A percentile compares a stretch with the other conserved stretches of the same genome.
Conservation (phyloP, 2,329 filamentous ascomycete genomes). For the Neonectria punicea region DNA sequence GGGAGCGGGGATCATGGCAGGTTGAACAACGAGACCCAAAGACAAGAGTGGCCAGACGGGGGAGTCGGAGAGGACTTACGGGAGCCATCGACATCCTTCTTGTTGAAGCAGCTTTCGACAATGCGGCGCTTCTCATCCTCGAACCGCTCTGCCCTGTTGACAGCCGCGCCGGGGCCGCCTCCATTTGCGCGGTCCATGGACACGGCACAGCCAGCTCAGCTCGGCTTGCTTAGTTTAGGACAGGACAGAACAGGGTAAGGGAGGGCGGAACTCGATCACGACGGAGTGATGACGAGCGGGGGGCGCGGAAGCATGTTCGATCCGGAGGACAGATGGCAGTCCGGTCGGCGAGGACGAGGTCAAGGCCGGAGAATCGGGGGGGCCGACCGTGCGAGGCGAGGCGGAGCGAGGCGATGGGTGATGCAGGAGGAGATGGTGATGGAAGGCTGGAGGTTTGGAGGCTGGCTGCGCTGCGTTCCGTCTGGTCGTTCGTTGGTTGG, state of each 20-base stretch:
- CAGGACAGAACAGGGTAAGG: not conserved
- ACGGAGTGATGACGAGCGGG: slow-evolving; percentile 31
- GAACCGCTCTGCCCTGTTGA: slow-evolving; percentile 78
- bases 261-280: slow-evolving; percentile 30
- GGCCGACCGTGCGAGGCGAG: slow-evolving; percentile 3
- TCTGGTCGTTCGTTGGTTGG: not conserved
- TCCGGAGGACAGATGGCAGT: slow-evolving; percentile 17
- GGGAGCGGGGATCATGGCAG: not conserved
- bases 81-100: slow-evolving; percentile 87
- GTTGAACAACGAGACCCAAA: not conserved
- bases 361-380: not conserved
- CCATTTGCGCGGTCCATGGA: slow-evolving; percentile 55
- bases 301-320: slow-evolving; percentile 45
- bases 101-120: slow-evolving; percentile 92
- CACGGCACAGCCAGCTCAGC: slow-evolving; percentile 16
- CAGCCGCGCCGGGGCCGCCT: slow-evolving; percentile 48
- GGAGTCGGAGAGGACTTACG: slow-evolving; percentile 65
- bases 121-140: slow-evolving; percentile 97
- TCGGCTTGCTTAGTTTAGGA: not conserved
- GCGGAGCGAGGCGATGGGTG: slow-evolving; percentile 3
- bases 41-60: slow-evolving; percentile 9
- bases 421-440: slow-evolving; percentile 18
- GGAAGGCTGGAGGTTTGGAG: slow-evolving; percentile 15
- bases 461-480: slow-evolving; percentile 17
- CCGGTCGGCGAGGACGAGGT: slow-evolving; percentile 8